Base-by-base conservation (phyloP, 768 basidiomycete species). In the Pholiota conissans region DNA sequence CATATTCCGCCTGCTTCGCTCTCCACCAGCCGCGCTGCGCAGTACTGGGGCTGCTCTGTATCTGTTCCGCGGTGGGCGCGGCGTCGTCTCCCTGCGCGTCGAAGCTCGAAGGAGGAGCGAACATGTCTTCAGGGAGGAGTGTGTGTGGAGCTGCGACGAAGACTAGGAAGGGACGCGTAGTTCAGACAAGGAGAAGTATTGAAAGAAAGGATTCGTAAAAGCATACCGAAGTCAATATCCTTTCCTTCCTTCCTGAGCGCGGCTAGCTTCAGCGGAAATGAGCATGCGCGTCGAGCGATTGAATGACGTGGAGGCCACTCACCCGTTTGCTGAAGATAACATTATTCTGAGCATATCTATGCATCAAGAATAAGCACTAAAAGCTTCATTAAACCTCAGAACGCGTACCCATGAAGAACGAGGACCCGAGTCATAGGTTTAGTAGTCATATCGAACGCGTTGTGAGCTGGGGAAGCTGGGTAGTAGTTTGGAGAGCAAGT, bases 261-360 rank as follows among this genome's bases (percentile, higher is more conserved):
- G 18, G 86, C 88, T 45, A 91, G 74, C 89, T 92, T 27, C n/a
- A 28, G 28, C 35, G 20, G 14, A 49, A 20, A 51, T 49, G 6
- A 29, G 22, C 16, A 42, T 52, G 4, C 27, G 27, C 9, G 11
- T 3, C 18, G 20, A 45, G 7, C 1, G 42, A 22, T 9, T 9
- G 9, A 7, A 3, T 18, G 13, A 32, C 30, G 30, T 28, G 7
- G 22, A 46, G 18, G 24, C 32, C 5, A 48, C 82, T 70, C 58
- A 90, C 90, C 65, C 87, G 78, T 74, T 88, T 91, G 70, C 81
- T 86, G 69, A 90, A 87, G 55, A 89, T 81, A 26, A 59, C 73
- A 7, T 80, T 87, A 63, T 89, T 92, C 70, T 91, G 90, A 9
- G 87, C 80, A 64, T 84, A 87, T n/a, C 89, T 89, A 59, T 56